Base-by-base conservation (phyloP, 1,284 basidiomycete species). In the Anthracocystis setariae region DNA sequence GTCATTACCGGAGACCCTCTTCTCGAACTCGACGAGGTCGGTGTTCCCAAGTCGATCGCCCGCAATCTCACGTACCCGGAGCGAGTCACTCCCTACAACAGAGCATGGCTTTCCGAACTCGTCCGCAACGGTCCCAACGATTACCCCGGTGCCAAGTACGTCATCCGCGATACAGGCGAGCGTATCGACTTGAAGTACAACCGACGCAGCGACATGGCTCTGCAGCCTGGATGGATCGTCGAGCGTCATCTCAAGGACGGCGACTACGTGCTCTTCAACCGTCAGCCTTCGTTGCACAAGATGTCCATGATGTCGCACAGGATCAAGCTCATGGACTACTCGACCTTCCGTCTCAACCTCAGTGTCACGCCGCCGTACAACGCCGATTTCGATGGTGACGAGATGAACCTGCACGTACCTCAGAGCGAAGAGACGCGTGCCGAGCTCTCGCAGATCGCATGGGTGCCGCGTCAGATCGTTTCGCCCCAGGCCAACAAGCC, bases 301-400 rank as follows among this genome's bases (percentile, higher is more conserved):
- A 98, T 98, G 96, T 95, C 92, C 87, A 98, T 98, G 96, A 98
- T 98, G 96, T 93, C 92, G 84, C 96, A 99, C 86, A 89, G 96
- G 39, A 92, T 98, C 48, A 93, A 92, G 82, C 86, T 99, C 59
- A 97, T 98, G 94, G 92, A 93, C 33, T 98, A 98, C 84, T 98
- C 96, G 91, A 93, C 95, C 61, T 98, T 97, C 87, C 94, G 95
- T 66, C 85, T 97, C 71, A 98, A 98, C 83, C 89, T 97, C 70
- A 96, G 94, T 65, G 94, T 97, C 48, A 85, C 84, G 23, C 80
- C 81, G 10, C 81, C 81, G 0, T 82, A 82, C 73, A 83, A 82
- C 48, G 80, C 75, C 73, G 84, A 84, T 86, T 99, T 98, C 85
- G 96, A 98, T 83, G 96, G 96, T 80, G 96, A 99, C 83, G 95